Conservation (phyloP, 306 rosid species). For the Cucumis sativus region Cucumber_9930_V3 NC_026657.2:21156501-21157000, state of each 20-base stretch:
- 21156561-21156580: neutral
- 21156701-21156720: slow-evolving; percentile 40
- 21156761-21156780: neutral
- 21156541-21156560: slow-evolving; percentile 5
- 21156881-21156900: slow-evolving; percentile 53
- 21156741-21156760: neutral
- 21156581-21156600: slow-evolving; percentile 5
- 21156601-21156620: neutral
- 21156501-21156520: neutral
- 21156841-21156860: slow-evolving; percentile 32
- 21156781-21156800: neutral
- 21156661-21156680: slow-evolving; percentile 46
- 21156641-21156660: slow-evolving; percentile 56
- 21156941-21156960: slow-evolving; percentile 59
- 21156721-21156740: slow-evolving; percentile 37
- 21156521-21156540: neutral
- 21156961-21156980: slow-evolving; percentile 69
- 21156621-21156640: slow-evolving; percentile 11
- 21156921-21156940: slow-evolving; percentile 62
- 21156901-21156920: slow-evolving; percentile 76
- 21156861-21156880: slow-evolving; percentile 60
- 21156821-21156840: neutral
- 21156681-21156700: slow-evolving; percentile 78
- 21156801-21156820: neutral
- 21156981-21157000: slow-evolving; percentile 70